Evolutionary conservation across 1,284 basidiomycete genomes (phyloP), one percentile per base, ranked within the genome.

Genomic region (Trichosporon coremiiforme): DNA sequence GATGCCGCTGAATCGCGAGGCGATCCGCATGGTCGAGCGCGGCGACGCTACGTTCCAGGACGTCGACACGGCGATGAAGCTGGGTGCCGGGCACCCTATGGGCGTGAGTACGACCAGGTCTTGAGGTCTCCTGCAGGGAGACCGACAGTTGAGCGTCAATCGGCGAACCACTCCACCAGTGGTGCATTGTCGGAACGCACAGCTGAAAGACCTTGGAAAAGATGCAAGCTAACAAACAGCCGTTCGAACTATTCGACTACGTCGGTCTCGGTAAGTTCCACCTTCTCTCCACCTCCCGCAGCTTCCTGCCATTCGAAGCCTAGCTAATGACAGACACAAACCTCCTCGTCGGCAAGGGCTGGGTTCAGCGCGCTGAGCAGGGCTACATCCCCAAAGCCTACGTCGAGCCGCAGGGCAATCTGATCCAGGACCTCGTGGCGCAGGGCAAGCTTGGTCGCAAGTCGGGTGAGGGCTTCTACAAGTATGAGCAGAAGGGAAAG

Each of bases 61-160:
- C 77, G 83, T 87, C 66, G 87, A 88, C 76, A 85, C 82, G 13
- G 87, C 87, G n/a, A 88, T 88, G 87, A 86, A 87, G 78, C 82
- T 87, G 17, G 87, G 87, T n/a, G 87, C 86, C 4, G 87, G 87
- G 9, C 81, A 84, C 72, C 82, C 63, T 2, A 64, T 64, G 63
- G 63, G 63, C 20, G 63, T 64, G 63, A 64, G 63, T 64, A n/a
- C n/a, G n/a, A n/a, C n/a, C n/a, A n/a, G n/a, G n/a, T n/a, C n/a
- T n/a, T n/a, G n/a, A n/a, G n/a, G n/a, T n/a, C n/a, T n/a, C n/a
- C n/a, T n/a, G n/a, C n/a, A n/a, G n/a, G n/a, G n/a, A n/a, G n/a
- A n/a, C n/a, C n/a, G n/a, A n/a, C n/a, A n/a, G n/a, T n/a, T n/a
- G n/a, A n/a, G n/a, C n/a, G n/a, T n/a, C n/a, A n/a, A n/a, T n/a